Percentiles rank a stretch among this genome's conserved stretches.
These are phyloP conservation scores for Aspergillus sparsus DNA, from an alignment of 495 filamentous ascomycete genomes.

Conservation along the genomic window DNA sequence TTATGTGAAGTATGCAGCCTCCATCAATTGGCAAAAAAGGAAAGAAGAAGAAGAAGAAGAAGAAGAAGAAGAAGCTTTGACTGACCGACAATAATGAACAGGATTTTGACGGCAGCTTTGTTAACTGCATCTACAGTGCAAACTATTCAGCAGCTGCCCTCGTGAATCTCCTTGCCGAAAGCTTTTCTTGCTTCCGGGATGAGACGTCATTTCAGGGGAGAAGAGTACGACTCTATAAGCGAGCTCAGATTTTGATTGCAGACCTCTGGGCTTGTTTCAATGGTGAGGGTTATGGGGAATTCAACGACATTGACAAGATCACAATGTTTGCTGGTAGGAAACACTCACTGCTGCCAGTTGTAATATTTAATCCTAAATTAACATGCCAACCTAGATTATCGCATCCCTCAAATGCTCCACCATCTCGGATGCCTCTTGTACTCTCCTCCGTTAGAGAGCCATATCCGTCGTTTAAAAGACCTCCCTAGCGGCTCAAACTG, in stretches of 20 bases:
- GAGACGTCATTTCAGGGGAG: slow-evolving; percentile 69
- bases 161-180: slow-evolving; percentile 75
- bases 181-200: slow-evolving; percentile 87
- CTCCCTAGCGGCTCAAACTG: slow-evolving; percentile 73
- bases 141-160: slow-evolving; percentile 78
- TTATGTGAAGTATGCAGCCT: slow-evolving; percentile 69
- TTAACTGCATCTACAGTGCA: slow-evolving; percentile 72
- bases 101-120: slow-evolving; percentile 77
- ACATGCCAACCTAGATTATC: slow-evolving; percentile 64
- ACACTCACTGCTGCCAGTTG: neutral
- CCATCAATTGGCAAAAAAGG: slow-evolving; percentile 9
- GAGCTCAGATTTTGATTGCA: slow-evolving; percentile 93
- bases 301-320: slow-evolving; percentile 87
- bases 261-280: slow-evolving; percentile 96
- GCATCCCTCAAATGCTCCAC: slow-evolving; percentile 91
- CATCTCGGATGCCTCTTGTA: slow-evolving; percentile 79
- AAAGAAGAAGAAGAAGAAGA: slow-evolving; percentile 57
- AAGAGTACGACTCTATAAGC: slow-evolving; percentile 82
- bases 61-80: slow-evolving; percentile 49
- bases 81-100: slow-evolving; percentile 32
- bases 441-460: slow-evolving; percentile 71
- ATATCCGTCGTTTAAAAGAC: slow-evolving; percentile 60
- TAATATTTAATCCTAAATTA: neutral
- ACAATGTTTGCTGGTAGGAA: slow-evolving; percentile 87
- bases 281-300: slow-evolving; percentile 75